Conservation (phyloP, 1,284 basidiomycete species). For the Rhizoctonia solani region DNA sequence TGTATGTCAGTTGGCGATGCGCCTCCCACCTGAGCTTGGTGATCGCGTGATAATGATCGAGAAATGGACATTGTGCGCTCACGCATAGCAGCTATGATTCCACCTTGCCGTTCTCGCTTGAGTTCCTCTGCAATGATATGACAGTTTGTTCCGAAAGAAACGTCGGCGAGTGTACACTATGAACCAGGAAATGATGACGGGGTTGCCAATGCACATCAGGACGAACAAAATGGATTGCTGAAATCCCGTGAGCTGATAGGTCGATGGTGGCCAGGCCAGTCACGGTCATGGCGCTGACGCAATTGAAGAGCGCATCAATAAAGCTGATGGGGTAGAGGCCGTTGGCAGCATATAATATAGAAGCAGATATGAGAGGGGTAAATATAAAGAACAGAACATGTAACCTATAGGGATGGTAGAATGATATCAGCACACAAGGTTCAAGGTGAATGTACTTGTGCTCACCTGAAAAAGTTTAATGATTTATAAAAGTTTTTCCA, state of each 20-base stretch:
- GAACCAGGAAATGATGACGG: conserved; percentile 70
- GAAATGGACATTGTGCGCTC: conserved; percentile 14
- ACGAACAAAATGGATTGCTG: conserved; percentile 77
- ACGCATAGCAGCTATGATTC: conserved; percentile 24
- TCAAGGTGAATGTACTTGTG: conserved; percentile 33
- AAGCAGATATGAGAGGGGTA: conserved; percentile 72
- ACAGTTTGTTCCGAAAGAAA: conserved; percentile 76
- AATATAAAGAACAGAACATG: conserved; percentile 60
- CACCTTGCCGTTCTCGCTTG: conserved; percentile 11
- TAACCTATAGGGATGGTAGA: conserved; percentile 6
- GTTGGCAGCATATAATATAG: conserved; percentile 74
- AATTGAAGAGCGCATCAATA: conserved; percentile 76
- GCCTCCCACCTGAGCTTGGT: too few species aligned
- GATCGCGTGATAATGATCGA: conserved; percentile 11
- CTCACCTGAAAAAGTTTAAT: conserved; percentile 73
- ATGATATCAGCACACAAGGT: background rate
- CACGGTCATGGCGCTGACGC: conserved; percentile 76
- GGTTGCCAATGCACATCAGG: conserved; percentile 72
- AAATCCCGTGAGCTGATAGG: conserved; percentile 71
- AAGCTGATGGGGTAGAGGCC: conserved; percentile 64
- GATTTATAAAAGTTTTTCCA: conserved; percentile 40
- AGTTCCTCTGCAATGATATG: conserved; percentile 63
- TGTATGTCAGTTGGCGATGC: background rate
- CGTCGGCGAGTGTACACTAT: conserved; percentile 62
- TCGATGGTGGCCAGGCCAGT: conserved; percentile 77